A percentile compares a stretch with the other conserved stretches of the same genome.
Evolutionary conservation across 2,329 filamentous ascomycete species (phyloP).

Genomic region (Aspergillus pseudotamarii): DNA sequence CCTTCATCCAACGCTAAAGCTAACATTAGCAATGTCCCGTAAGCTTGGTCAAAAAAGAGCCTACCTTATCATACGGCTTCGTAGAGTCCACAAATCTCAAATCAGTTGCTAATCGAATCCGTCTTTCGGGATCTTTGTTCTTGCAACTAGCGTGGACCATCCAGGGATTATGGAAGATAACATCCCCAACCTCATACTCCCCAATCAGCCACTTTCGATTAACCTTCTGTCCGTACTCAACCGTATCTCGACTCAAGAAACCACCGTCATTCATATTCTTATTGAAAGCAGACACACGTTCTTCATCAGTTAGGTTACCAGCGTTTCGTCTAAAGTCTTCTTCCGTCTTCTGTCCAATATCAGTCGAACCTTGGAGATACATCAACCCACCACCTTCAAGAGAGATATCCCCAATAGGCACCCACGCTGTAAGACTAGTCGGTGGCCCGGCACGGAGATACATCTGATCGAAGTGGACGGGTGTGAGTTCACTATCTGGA

Average conservation of each 20-base stretch:
- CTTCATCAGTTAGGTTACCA: constrained; percentile 3
- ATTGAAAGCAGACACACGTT: constrained; percentile 23
- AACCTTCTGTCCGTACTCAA: constrained; percentile 8
- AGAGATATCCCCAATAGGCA: constrained; percentile 38
- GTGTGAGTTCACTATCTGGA: constrained; percentile 33
- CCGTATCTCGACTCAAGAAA: constrained; percentile 19
- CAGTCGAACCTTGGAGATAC: constrained; percentile 29
- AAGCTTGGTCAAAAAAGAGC: neutral
- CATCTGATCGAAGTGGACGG: constrained; percentile 43
- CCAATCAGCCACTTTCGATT: constrained; percentile 3
- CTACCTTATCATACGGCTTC: neutral
- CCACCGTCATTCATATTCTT: constrained; percentile 26
- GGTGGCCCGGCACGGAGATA: constrained; percentile 39
- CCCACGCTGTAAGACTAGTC: constrained; percentile 26
- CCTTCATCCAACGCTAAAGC: neutral
- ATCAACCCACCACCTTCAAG: constrained; percentile 42
- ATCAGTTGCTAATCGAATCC: constrained; percentile 1
- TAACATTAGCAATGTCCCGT: neutral
- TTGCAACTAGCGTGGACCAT: constrained; percentile 7
- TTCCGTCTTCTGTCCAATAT: constrained; percentile 7
- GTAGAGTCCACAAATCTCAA: constrained; percentile 3
- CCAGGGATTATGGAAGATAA: constrained; percentile 6
- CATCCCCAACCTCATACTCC: neutral
- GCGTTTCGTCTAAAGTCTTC: constrained; percentile 1
- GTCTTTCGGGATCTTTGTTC: neutral